Evolutionary conservation across 2,329 filamentous ascomycete genomes (phyloP), one percentile per base, ranked within the genome.

Genomic region (Leptodontidium sp.): DNA sequence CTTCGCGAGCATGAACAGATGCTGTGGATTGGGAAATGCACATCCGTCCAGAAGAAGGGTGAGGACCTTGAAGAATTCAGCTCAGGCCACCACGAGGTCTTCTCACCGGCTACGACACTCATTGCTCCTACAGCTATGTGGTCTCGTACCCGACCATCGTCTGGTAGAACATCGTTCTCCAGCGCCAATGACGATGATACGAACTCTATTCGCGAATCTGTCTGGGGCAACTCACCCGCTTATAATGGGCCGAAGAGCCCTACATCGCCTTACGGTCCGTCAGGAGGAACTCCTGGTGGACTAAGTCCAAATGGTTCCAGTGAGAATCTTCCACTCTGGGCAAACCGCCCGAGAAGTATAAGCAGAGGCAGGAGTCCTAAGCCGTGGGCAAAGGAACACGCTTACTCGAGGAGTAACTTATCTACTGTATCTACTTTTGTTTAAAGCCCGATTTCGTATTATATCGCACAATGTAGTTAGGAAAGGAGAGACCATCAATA

Each of bases 1-100:
- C 82, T 89, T 29, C 84, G 88, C 47, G 87, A 88, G 75, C 87
- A 89, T 75, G 87, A 89, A 75, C 87, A 90, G 73, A 87, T 85
- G 84, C 83, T 86, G 67, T 87, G 85, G 85, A 82, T 82, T 40
- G 75, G 75, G 35, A 77, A 77, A 24, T 64, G 61, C 21, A 64
- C 61, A 40, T 64, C 61, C 11, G 14, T 64, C 2, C 61, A 64
- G 35, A 64, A 53, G 49, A 64, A 55, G 50, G 61, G 61, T 9
- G 61, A 64, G 32, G 61, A 64, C 17, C 5, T 64, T 32, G 61
- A 64, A 15, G 61, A 64, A n/a, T 64, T 64, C 35, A 64, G 47
- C 61, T 55, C 50, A 1, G 61, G 61, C 24, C 38, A 64, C 49
- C 32, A 55, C n/a, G 61, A 64, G 12, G 38, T 64, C 15, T 45